Evolutionary conservation across 2,329 filamentous ascomycete species (phyloP).

Genomic region (Davidsoniella neocaledoniae): DNA sequence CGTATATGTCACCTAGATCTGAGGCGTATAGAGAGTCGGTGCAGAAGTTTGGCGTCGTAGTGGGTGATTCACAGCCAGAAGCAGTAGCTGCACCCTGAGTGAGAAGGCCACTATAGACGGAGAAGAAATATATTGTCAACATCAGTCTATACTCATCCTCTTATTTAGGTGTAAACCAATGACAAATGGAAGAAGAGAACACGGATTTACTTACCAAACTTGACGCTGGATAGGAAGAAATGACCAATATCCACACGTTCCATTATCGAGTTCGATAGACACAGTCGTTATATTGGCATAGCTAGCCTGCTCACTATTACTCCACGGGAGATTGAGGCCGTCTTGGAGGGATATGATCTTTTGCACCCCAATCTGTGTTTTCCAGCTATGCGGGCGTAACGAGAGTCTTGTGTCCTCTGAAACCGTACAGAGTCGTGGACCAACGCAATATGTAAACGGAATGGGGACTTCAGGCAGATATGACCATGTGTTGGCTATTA

Average conservation of each 20-base stretch:
- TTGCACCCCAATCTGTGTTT: neutral
- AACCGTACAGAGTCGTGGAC: neutral
- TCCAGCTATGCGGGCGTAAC: constrained; percentile 8
- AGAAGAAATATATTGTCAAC: neutral
- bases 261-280: constrained; percentile 1
- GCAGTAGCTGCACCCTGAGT: neutral
- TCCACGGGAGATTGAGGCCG: constrained; percentile 3
- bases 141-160: neutral
- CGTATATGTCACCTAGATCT: neutral
- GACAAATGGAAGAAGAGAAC: neutral
- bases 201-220: constrained; percentile 1
- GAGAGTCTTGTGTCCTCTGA: neutral
- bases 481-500: constrained; percentile 5
- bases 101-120: constrained; percentile 1
- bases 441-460: constrained; percentile 4
- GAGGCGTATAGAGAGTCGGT: constrained; percentile 6
- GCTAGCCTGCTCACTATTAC: neutral
- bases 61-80: neutral
- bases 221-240: constrained; percentile 9
- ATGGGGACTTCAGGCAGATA: constrained; percentile 11
- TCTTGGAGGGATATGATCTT: constrained; percentile 4
- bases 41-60: constrained; percentile 5
- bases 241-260: constrained; percentile 9
- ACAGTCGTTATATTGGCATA: constrained; percentile 2
- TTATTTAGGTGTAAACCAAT: neutral